Base-by-base conservation (phyloP, 2,329 filamentous ascomycete species). In the Alternaria burnsii region DNA sequence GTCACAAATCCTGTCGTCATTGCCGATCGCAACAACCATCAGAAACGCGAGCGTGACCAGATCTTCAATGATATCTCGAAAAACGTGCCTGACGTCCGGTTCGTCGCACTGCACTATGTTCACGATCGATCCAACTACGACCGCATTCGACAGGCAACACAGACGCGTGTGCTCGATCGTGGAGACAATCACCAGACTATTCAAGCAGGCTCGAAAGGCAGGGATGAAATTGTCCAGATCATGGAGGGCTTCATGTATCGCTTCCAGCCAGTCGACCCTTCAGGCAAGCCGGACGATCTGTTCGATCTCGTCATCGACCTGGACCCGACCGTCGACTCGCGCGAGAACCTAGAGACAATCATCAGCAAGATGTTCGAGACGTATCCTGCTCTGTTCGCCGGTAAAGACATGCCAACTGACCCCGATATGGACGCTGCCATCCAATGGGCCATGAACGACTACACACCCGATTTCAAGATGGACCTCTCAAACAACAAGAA, bases 161-260 rank as follows among this genome's bases (percentile, higher is more conserved):
- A 88, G 58, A 86, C 89, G 64, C 89, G 95, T 51, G 92, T 99
- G 1, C 82, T 97, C 20, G 85, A 88, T 6, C 90, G 95, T 22
- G 95, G 95, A 14, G 93, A 99, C 78, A 98, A 98, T 73, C 95
- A 99, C 77, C 95, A 99, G 80, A 99, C 95, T 0, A 98, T 99
- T 61, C 93, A 95, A 72, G 94, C 94, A 11, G 84, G 82, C n/a
- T 90, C 87, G 46, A 90, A 91, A 57, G 87, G 90, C 44, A 80
- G 84, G 47, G 81, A 85, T 18, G 94, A 97, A 77, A 92, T 95
- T 56, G 83, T 95, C 47, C 87, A 88, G 5, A 97, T 99, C 70
- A 98, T 99, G 95, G 92, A 97, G 70, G 92, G 93, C 3, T 99
- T 99, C 79, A 84, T 99, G 67, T 79, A 87, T 12, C 88, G 95